These are phyloP conservation scores for Malus hybrid DNA, from an alignment of 331 rosid genomes.

Conservation along the genomic window DNA sequence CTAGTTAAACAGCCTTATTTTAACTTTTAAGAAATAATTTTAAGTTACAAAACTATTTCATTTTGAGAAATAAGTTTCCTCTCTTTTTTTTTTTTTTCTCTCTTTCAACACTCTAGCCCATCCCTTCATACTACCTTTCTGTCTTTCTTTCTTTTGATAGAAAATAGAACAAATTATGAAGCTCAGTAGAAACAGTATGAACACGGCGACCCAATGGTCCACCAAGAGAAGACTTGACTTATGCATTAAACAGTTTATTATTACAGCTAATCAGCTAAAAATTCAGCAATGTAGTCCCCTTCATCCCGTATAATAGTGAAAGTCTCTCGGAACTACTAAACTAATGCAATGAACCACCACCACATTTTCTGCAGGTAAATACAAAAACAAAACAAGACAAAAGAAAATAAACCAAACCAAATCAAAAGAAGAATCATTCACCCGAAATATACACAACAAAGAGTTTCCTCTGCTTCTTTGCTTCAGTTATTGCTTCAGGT, in stretches of 20 bases:
- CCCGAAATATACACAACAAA: conserved; percentile 57
- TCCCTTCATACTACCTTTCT: background rate
- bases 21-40: background rate
- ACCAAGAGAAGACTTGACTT: background rate
- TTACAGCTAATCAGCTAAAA: background rate
- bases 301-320: background rate
- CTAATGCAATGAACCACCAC: background rate
- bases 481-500: conserved; percentile 41
- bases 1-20: background rate
- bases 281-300: background rate
- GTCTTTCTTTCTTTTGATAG: background rate
- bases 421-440: background rate
- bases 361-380: background rate
- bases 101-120: background rate
- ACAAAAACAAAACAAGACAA: background rate
- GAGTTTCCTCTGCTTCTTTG: conserved; percentile 53
- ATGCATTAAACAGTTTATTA: background rate
- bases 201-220: background rate
- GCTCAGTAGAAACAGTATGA: background rate
- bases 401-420: background rate
- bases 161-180: background rate
- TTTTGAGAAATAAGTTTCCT: background rate
- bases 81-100: background rate
- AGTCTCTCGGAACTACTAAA: background rate
- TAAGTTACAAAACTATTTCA: background rate